Evolutionary conservation across 2,329 filamentous ascomycete genomes (phyloP), one percentile per base, ranked within the genome.

Genomic region (Mycosphaerelloides madeirae): DNA sequence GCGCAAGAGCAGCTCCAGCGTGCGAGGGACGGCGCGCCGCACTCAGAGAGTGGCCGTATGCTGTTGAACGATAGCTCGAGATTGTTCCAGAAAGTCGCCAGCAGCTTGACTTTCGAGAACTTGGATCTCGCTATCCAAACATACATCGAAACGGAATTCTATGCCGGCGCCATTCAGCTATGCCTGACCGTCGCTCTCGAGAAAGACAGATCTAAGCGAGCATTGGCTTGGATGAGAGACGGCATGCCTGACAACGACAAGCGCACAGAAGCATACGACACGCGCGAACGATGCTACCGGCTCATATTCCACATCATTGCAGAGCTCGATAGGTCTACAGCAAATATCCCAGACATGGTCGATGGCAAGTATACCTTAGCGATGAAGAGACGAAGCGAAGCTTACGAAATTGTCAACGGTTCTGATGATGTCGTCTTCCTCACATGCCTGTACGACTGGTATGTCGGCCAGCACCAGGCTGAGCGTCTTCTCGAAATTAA

Each of bases 381-480:
- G 15, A 81, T 83, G 2, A 90, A 83, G 36, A 88, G 93, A 65
- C 80, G 86, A 53, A 79, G 81, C 38, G 91, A 98, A 69, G 91
- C 93, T 0, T 95, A 97, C 67, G 80, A 83, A 34, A 86, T 96
- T 2, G 89, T 98, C 57, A 87, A 94, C 61, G 79, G 78, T 46
- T 95, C 91, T 0, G 79, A 84, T 12, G 93, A 98, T 55, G 87
- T 96, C 60, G 86, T 96, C 3, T 98, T 98, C 71, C 85, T 97
- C 64, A 94, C 87, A 49, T 88, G 87, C 58, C 76, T 98, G n/a
- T 98, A 96, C 64, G 90, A 96, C 60, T 98, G 93, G 91, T 98
- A 98, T 66, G 82, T 97, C 54, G 70, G 78, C 42, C 83, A 45
- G n/a, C 29, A 90, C 63, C 84, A 85, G 14, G 85, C 81, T 8